Percentiles rank a stretch among this genome's conserved stretches.
These are phyloP conservation scores for Thinopyrum elongatum DNA, from an alignment of 176 grass and related monocot species.

Conservation along the genomic window DNA sequence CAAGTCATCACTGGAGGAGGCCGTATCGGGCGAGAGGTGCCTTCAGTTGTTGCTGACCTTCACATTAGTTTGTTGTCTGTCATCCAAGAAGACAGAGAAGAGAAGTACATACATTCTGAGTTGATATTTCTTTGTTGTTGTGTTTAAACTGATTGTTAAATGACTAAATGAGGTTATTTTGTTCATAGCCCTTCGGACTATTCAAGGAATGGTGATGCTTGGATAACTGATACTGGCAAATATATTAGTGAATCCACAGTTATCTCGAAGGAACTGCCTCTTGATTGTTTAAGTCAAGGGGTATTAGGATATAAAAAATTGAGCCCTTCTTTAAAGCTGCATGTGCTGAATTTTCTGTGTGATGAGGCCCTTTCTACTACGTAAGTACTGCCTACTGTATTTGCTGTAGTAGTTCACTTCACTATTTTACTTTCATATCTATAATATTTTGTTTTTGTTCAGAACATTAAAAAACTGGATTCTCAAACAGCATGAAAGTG, in stretches of 20 bases:
- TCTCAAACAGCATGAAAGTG: slow-evolving; percentile 51
- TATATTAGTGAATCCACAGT: slow-evolving; percentile 50
- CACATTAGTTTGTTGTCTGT: slow-evolving; percentile 74
- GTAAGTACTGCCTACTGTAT: slow-evolving; percentile 46
- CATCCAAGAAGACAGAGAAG: slow-evolving; percentile 56
- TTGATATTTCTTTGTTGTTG: slow-evolving; percentile 14
- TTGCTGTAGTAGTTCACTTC: slow-evolving; percentile 23
- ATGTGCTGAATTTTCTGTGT: slow-evolving; percentile 78
- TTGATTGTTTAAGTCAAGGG: slow-evolving; percentile 44
- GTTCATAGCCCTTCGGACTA: slow-evolving; percentile 47
- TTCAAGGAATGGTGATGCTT: slow-evolving; percentile 56
- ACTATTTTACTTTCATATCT: slow-evolving; percentile 25
- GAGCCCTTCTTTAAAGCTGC: slow-evolving; percentile 57
- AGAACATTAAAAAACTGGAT: slow-evolving; percentile 79
- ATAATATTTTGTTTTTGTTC: slow-evolving; percentile 18
- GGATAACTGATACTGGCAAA: slow-evolving; percentile 51
- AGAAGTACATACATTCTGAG: slow-evolving; percentile 44
- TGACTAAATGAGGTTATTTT: slow-evolving; percentile 32
- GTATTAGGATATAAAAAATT: slow-evolving; percentile 62
- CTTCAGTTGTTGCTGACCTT: slow-evolving; percentile 48
- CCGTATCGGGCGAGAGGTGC: slow-evolving; percentile 29
- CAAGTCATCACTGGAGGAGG: slow-evolving; percentile 68
- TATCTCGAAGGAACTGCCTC: slow-evolving; percentile 40
- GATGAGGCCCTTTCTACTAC: slow-evolving; percentile 65
- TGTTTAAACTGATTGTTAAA: slow-evolving; percentile 11